These are phyloP conservation scores for Clavispora vitiphila DNA, from an alignment of 805 yeast species.

Conservation along the genomic window DNA sequence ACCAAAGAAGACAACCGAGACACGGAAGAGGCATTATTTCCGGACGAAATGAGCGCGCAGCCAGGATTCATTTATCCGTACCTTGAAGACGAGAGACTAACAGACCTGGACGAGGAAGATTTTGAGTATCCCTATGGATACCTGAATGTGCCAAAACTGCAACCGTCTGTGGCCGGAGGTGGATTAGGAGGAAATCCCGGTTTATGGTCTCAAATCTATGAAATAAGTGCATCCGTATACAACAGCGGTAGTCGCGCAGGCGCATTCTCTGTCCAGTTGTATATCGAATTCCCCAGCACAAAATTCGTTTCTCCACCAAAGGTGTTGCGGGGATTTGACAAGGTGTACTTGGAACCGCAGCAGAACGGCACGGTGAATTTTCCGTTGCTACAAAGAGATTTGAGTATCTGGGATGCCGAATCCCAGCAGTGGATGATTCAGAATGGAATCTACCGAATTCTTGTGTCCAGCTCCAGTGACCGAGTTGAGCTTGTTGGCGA, in stretches of 20 bases:
- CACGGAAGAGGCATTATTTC: conserved; percentile 51
- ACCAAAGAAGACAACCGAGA: conserved; percentile 46
- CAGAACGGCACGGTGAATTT: conserved; percentile 34
- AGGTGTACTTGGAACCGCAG: conserved; percentile 43
- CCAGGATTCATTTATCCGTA: conserved; percentile 58
- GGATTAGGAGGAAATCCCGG: conserved; percentile 59
- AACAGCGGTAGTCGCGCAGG: conserved; percentile 47
- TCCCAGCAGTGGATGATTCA: conserved; percentile 56
- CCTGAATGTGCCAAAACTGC: conserved; percentile 28
- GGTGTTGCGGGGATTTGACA: conserved; percentile 54
- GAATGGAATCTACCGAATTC: conserved; percentile 50
- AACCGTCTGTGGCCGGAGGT: conserved; percentile 43
- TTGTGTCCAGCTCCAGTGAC: conserved; percentile 46
- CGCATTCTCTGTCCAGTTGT: conserved; percentile 48
- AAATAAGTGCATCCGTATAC: conserved; percentile 40
- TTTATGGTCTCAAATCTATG: conserved; percentile 48
- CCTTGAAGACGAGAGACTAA: conserved; percentile 33
- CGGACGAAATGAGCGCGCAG: conserved; percentile 46
- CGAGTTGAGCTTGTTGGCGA: conserved; percentile 44
- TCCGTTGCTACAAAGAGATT: conserved; percentile 46
- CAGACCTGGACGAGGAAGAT: conserved; percentile 32
- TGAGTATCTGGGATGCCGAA: conserved; percentile 52
- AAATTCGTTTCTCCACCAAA: conserved; percentile 48
- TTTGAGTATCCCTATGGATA: conserved; percentile 38
- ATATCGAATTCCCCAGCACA: conserved; percentile 47